Evolutionary conservation across 78 protist genomes (phyloP), one percentile per base, ranked within the genome.

Genomic region (Emiliania huxleyi): DNA sequence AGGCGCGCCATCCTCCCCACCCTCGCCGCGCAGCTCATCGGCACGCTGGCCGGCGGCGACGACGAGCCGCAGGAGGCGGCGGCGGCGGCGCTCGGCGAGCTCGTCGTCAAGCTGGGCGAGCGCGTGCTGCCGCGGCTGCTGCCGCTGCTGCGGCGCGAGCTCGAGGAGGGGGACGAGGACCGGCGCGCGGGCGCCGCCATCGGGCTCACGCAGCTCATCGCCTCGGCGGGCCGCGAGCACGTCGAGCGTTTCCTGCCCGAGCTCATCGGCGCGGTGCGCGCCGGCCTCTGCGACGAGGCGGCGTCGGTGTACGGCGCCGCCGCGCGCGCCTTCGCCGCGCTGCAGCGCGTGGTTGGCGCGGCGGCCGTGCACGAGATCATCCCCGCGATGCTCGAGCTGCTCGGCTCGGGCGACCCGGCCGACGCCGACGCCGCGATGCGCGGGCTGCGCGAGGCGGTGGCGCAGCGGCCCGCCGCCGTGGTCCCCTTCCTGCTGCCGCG

Each of bases 201-300:
- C 44, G 99, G 98, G 46, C 95, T 98, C 15, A 69, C 93, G 73
- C 98, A 97, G 94, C 94, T 97, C 48, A 94, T 98, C 85, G 46
- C 81, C n/a, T 69, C 96, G 1, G 96, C 97, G 26, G 37, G 81
- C 83, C 43, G 45, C 45, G 93, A 92, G n/a, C 91, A 37, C 90
- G 49, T 94, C 26, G 11, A 0, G 38, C 19, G 1, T 6, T 37
- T 43, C 69, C 6, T 87, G 48, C 71, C 77, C 42, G 93, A 84
- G 18, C 81, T 98, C 43, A 81, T 97, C 42, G 46, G 93, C 6
- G 94, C 96, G 23, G 96, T 98, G 52, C 95, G 94, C 52, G 21
- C 29, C 6, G 97, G 98, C 33, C 95, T 98, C 40, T 95, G 97
- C 90, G 99, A 98, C 94, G 37, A 40, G 81, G 69, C 4, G 35